Evolutionary conservation across 805 yeast genomes (phyloP), one percentile per base, ranked within the genome.

Genomic region (Lipomyces lipofer): DNA sequence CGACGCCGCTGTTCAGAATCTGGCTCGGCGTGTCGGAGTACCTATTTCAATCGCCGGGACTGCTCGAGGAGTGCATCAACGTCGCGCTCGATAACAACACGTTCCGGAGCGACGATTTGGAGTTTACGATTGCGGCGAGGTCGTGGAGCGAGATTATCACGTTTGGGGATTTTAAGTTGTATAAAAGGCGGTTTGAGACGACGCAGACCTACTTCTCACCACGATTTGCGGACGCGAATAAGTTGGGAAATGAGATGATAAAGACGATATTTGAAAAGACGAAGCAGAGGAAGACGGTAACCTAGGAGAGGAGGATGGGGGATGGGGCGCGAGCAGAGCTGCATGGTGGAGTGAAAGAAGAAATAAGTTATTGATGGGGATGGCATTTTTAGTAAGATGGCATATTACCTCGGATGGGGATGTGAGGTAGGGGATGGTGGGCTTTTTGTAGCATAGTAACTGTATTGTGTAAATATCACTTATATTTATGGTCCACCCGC

Each of bases 1-100:
- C 97, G 0, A 94, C 99, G 0, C 99, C 99, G 10, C 62, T 86
- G 28, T 94, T 92, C 68, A 79, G 98, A 67, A 89, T 94, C 38
- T 89, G 94, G 71, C 76, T 94, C 38, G 98, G 98, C 43, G 97
- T 94, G 22, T 82, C 96, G 0, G 97, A 94, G 68, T 92, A 89
- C 69, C 73, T 94, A 29, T 94, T 92, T 69, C 83, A 95, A 65
- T 81, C 90, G 0, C 92, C 94, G 0, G 86, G 85, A 0, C 70
- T 92, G 33, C 72, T 94, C n/a, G 96, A 90, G 43, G 83, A 82
- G 55, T 85, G 94, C 53, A 77, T 92, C 9, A 79, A 79, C 13
- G 92, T 86, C 56, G 86, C 96, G 0, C 72, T 86, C 10, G 65
- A 74, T 28, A 85, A 87, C 55, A 73, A 78, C 15, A 75, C 83